Evolutionary conservation across 192 early-diverging fungal genomes (phyloP).

Genomic region (Umbelopsis sp.): DNA sequence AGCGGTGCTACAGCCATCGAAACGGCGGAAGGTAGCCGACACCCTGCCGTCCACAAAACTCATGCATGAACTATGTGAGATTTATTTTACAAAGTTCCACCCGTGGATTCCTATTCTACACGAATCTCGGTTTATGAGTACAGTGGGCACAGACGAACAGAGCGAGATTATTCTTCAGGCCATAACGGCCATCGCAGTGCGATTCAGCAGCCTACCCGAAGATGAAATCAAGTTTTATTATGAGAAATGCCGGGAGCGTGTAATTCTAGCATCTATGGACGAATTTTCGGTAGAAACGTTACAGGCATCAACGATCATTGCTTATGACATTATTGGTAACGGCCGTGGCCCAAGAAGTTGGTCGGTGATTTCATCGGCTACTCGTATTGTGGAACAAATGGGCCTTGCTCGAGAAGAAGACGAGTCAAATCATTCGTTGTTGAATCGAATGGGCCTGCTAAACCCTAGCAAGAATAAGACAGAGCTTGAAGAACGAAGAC

Average conservation of each 20-base stretch:
- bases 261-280: conserved; percentile 8
- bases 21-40: conserved; percentile 3
- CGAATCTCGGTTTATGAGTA: background rate
- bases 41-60: conserved; percentile 1
- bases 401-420: conserved; percentile 12
- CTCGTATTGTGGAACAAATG: conserved; percentile 14
- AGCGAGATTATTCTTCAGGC: conserved; percentile 8
- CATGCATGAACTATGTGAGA: conserved; percentile 8
- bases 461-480: conserved; percentile 3
- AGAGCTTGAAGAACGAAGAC: conserved; percentile 7
- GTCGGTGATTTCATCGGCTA: conserved; percentile 10
- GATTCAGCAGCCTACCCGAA: background rate
- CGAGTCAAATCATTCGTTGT: conserved; percentile 2
- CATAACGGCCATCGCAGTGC: conserved; percentile 5
- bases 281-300: conserved; percentile 15
- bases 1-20: background rate
- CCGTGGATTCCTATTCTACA: conserved; percentile 18
- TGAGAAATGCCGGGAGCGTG: conserved; percentile 6
- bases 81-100: conserved; percentile 15
- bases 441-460: conserved; percentile 9
- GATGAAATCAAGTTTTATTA: background rate
- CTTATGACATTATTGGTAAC: conserved; percentile 15
- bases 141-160: conserved; percentile 10
- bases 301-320: conserved; percentile 12
- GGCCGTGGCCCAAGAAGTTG: conserved; percentile 15